Evolutionary conservation across 2,329 filamentous ascomycete genomes (phyloP).

Genomic region (Parastagonospora avenae): DNA sequence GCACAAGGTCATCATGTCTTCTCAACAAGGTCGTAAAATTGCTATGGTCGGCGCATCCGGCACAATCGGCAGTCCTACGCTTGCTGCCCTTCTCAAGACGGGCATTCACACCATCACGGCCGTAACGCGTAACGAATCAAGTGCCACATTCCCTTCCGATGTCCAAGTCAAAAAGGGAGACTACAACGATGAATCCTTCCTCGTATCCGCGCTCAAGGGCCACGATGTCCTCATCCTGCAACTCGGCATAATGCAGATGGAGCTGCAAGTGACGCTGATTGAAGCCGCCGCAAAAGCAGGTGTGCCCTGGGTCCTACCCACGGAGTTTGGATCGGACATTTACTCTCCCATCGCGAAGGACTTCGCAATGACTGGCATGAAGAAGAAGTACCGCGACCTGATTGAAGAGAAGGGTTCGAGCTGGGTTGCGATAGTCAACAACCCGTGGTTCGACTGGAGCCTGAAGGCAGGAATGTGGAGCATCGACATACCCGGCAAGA

Average conservation of each 20-base stretch:
- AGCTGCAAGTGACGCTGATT: slow-evolving; percentile 4
- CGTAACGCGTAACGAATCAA: slow-evolving; percentile 53
- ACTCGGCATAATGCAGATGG: slow-evolving; percentile 1
- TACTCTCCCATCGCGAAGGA: background rate
- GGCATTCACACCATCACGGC: slow-evolving; percentile 57
- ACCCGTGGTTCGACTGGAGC: slow-evolving; percentile 11
- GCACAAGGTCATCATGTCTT: background rate
- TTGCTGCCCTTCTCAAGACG: slow-evolving; percentile 46
- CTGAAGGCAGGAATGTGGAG: slow-evolving; percentile 2
- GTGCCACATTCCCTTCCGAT: slow-evolving; percentile 45
- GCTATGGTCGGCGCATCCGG: slow-evolving; percentile 27
- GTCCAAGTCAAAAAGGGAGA: slow-evolving; percentile 50
- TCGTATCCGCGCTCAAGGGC: slow-evolving; percentile 36
- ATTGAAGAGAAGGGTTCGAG: slow-evolving; percentile 7
- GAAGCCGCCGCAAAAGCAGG: slow-evolving; percentile 8
- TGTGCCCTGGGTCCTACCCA: slow-evolving; percentile 7
- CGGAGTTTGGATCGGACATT: slow-evolving; percentile 10
- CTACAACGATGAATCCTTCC: slow-evolving; percentile 51
- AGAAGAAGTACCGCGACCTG: slow-evolving; percentile 11
- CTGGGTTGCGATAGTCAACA: slow-evolving; percentile 6
- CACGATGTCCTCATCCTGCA: slow-evolving; percentile 43
- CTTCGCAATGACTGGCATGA: slow-evolving; percentile 2
- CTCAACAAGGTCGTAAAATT: slow-evolving; percentile 8
- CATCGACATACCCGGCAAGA: slow-evolving; percentile 3
- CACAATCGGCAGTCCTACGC: slow-evolving; percentile 43